Conservation (phyloP, 176 grass and related monocot species). For the Saccharum officinarum region DNA sequence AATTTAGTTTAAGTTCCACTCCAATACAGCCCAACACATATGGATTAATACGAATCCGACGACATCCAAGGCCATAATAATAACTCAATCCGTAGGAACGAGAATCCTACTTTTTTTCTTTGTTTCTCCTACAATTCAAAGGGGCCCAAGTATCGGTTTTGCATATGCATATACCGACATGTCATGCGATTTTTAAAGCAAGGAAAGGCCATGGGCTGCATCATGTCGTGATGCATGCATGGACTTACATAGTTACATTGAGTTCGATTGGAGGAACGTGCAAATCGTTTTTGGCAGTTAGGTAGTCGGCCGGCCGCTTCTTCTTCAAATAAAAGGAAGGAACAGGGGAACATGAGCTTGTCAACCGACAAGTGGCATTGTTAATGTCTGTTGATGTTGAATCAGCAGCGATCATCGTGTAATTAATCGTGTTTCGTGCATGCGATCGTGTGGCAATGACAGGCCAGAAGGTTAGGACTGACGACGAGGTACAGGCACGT, state of each 20-base stretch:
- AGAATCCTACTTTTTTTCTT: not conserved
- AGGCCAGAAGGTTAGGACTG: not conserved
- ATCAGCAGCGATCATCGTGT: not conserved
- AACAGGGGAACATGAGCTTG: not conserved
- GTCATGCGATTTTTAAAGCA: not conserved
- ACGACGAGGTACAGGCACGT: too few relatives aligned
- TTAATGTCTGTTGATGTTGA: not conserved
- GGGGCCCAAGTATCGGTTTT: not conserved
- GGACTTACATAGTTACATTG: not conserved
- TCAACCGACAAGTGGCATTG: not conserved
- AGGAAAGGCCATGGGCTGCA: not conserved
- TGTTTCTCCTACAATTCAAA: not conserved
- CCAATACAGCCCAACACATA: too few relatives aligned
- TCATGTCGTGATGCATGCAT: not conserved
- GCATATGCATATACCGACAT: not conserved
- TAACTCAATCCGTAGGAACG: not conserved
- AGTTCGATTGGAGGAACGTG: conserved; percentile 30
- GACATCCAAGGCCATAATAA: too few relatives aligned
- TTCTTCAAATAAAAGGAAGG: not conserved
- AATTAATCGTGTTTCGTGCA: not conserved
- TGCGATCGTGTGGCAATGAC: not conserved
- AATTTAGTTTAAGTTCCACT: too few relatives aligned
- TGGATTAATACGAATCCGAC: too few relatives aligned
- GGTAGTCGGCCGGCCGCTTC: not conserved
- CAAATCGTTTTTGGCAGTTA: conserved; percentile 8